A percentile compares a stretch with the other conserved stretches of the same genome.
Conservation (phyloP, 2,329 filamentous ascomycete genomes). For the Fusarium protoensiforme region DNA sequence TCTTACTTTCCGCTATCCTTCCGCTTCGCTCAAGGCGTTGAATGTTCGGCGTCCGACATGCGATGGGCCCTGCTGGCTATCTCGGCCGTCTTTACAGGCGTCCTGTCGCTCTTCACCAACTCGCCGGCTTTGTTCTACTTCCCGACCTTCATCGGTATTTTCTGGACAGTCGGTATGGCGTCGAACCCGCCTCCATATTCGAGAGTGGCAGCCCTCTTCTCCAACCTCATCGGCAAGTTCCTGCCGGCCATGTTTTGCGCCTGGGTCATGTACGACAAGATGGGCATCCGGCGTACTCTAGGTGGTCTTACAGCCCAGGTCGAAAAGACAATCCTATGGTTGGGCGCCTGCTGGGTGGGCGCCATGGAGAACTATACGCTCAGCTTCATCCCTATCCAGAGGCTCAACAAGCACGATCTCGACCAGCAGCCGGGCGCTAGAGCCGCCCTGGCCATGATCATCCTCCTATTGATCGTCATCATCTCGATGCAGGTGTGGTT, state of each 20-base stretch:
- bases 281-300: slow-evolving; percentile 79
- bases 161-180: slow-evolving; percentile 90
- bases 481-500: slow-evolving; percentile 83
- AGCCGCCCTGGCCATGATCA: slow-evolving; percentile 81
- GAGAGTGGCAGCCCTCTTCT: slow-evolving; percentile 77
- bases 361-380: slow-evolving; percentile 96
- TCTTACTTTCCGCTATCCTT: slow-evolving; percentile 92
- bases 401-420: slow-evolving; percentile 91
- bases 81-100: slow-evolving; percentile 80
- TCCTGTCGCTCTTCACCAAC: slow-evolving; percentile 84
- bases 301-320: slow-evolving; percentile 81
- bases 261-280: slow-evolving; percentile 88
- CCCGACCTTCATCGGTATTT: slow-evolving; percentile 82
- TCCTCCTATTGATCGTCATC: slow-evolving; percentile 76
- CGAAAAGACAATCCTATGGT: slow-evolving; percentile 90
- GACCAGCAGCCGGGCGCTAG: slow-evolving; percentile 89
- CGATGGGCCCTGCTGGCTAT: slow-evolving; percentile 87
- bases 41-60: slow-evolving; percentile 78
- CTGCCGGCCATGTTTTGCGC: slow-evolving; percentile 88
- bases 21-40: slow-evolving; percentile 74
- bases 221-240: slow-evolving; percentile 81
- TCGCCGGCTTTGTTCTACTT: slow-evolving; percentile 87
- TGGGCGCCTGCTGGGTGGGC: slow-evolving; percentile 91
- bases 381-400: slow-evolving; percentile 90
- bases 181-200: slow-evolving; percentile 82